phyloP scores from a whole-genome alignment of 305 asterid species.

The Rubia tinctorum region DNA sequence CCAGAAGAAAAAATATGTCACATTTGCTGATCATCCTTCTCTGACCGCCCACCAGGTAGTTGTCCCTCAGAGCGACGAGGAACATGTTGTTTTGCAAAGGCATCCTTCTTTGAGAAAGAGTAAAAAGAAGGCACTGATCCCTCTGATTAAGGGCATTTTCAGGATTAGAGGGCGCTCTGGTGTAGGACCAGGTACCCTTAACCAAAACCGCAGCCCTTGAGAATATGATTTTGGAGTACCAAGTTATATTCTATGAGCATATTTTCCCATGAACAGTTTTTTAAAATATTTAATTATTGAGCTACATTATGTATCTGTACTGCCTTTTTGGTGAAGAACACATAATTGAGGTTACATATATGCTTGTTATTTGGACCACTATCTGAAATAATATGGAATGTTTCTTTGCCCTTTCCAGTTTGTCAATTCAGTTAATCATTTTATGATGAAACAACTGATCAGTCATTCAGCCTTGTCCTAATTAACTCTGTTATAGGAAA shows the following conservation, averaged over 20 bases:
- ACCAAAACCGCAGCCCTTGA: background rate
- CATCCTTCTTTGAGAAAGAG: constrained; percentile 71
- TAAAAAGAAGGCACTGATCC: constrained; percentile 56
- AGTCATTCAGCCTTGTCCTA: background rate
- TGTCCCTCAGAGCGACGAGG: constrained; percentile 26
- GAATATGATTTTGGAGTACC: background rate
- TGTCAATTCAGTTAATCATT: background rate
- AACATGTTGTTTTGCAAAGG: constrained; percentile 41
- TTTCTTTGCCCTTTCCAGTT: background rate
- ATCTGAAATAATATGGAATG: background rate
- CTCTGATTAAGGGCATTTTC: constrained; percentile 59
- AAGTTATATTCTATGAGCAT: background rate
- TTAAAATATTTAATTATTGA: background rate
- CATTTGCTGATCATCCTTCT: constrained; percentile 51
- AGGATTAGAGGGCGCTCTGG: constrained; percentile 48
- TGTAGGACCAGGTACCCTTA: constrained; percentile 21
- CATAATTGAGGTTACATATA: background rate
- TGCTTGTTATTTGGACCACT: background rate
- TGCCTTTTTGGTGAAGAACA: background rate
- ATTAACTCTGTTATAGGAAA: no score
- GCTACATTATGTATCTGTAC: background rate
- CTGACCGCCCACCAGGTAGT: constrained; percentile 26
- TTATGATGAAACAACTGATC: background rate
- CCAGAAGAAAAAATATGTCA: constrained; percentile 66
- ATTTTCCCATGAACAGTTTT: no score